Base-by-base conservation (phyloP, 106 monocot species). In the Dendrobium huoshanense region DNA sequence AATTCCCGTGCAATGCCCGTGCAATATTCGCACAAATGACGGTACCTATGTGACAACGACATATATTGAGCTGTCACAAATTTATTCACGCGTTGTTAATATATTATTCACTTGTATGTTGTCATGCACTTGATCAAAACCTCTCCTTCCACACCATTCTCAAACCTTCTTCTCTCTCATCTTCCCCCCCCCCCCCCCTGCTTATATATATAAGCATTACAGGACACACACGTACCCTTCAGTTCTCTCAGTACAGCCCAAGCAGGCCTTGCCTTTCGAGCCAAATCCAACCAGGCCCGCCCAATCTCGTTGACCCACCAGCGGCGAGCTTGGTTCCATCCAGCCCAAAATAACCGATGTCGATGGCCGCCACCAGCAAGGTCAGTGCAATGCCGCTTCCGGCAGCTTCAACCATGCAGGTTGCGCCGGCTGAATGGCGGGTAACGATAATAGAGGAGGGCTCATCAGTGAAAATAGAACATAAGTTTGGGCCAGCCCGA, bases 361-460 rank as follows among this genome's bases (percentile, higher is more conserved):
- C 7, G 20, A 22, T 22, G 8, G 19, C 43, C 43, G 44, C 41
- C 40, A 13, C 16, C 0, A 1, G 11, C 16, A 74, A 44, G 6
- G 43, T 44, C 43, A 42, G n/a, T 7, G 5, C 74, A 41, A 13
- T 74, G 20, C 70, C 70, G 33, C 70, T 15, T 4, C 70, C 33
- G 13, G 8, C 64, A 9, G 64, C 64, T 1, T 24, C 72, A 72
- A 8, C 72, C 15, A 37, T 1, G 31, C 31, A 29, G 7, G 41
- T n/a, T 19, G 8, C 41, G 1, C 18, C 41, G 1, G 6, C 19
- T 0, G 85, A 88, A 75, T 88, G 88, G 88, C 79, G 70, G 68
- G 72, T 89, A 37, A 86, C 43, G 4, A 83, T 87, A 13, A 80
- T 83, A 5, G 70, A 78, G 3, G 8, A 82, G 79, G 16, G 24